Base-by-base conservation (phyloP, 2,329 filamentous ascomycete genomes). In the Basipetospora chlamydospora region DNA sequence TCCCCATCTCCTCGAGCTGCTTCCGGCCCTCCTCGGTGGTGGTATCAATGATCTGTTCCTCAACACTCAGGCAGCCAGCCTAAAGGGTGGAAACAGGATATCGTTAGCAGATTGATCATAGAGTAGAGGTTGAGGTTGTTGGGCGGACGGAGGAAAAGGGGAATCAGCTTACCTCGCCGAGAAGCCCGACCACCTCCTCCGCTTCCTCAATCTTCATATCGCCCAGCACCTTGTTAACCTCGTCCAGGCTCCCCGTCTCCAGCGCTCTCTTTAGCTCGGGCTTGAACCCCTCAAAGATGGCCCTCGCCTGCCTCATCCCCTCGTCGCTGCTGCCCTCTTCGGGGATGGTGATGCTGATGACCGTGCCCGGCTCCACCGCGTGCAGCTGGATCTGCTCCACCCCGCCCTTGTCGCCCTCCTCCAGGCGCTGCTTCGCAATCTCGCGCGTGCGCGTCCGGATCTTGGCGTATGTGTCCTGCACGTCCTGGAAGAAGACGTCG, bases 311-410 rank as follows among this genome's bases (percentile, higher is more conserved):
- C 43, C 77, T 66, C 37, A 67, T 68, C 37, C 70, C 75, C 1
- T 73, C 69, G 36, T 87, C 76, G 17, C 75, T 67, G 47, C 77
- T 80, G 17, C 73, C 66, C 26, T 67, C 65, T 1, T 80, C 66
- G 10, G 90, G 88, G 26, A 93, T 79, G 38, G 62, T 73, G 56
- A 96, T 95, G 53, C 83, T 82, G 55, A 98, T 95, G 42, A 82
- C 79, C 3, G 88, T 95, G 33, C 80, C 81, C 0, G 88, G 88
- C 55, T 95, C 86, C 9, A 98, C 87, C 11, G 90, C 88, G 54
- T 98, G 90, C 32, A 98, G 70, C 59, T 98, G 92, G 47, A 98
- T 98, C 58, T 95, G 88, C 62, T 98, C 90, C 8, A 93, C 80
- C 15, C 80, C 84, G 26, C 80, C 82, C 41, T 61, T 58, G 28